Evolutionary conservation across 257 asterid species (phyloP).

Genomic region (Apocynum venetum): DNA sequence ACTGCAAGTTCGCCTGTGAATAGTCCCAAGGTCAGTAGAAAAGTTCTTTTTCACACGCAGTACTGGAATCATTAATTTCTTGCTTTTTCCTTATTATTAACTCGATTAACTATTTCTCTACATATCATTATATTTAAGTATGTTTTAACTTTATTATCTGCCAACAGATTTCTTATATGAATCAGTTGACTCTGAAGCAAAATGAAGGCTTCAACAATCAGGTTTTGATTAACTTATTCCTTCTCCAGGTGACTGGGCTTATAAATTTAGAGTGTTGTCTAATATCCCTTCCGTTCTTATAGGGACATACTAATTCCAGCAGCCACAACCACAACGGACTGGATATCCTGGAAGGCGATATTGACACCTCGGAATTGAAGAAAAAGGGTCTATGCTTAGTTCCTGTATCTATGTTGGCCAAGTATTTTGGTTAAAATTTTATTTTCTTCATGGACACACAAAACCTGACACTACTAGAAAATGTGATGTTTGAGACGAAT

Average conservation of each 20-base stretch:
- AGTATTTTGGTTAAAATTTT: slow-evolving; percentile 12
- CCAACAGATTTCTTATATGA: slow-evolving; percentile 45
- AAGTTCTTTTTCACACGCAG: not conserved
- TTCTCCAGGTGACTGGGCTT: not conserved
- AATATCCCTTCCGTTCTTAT: not conserved
- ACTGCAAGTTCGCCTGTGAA: slow-evolving; percentile 79
- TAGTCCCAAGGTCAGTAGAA: slow-evolving; percentile 56
- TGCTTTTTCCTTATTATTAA: too few relatives aligned
- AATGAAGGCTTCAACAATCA: slow-evolving; percentile 42
- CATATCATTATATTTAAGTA: too few relatives aligned
- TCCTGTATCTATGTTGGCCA: slow-evolving; percentile 16
- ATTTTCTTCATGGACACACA: not conserved
- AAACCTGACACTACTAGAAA: too few relatives aligned
- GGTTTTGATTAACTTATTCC: not conserved
- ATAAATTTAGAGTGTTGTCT: not conserved
- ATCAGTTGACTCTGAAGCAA: slow-evolving; percentile 30
- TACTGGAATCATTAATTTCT: too few relatives aligned
- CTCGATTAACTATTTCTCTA: too few relatives aligned
- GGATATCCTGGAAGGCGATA: slow-evolving; percentile 20
- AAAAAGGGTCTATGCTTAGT: slow-evolving; percentile 37
- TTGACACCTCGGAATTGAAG: slow-evolving; percentile 30
- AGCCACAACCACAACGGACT: not conserved
- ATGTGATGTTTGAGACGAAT: too few relatives aligned
- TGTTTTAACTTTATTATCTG: not conserved
- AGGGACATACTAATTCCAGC: slow-evolving; percentile 29